phyloP scores from a whole-genome alignment of 2,329 filamentous ascomycete species.

The Phialocephala sp. region DNA sequence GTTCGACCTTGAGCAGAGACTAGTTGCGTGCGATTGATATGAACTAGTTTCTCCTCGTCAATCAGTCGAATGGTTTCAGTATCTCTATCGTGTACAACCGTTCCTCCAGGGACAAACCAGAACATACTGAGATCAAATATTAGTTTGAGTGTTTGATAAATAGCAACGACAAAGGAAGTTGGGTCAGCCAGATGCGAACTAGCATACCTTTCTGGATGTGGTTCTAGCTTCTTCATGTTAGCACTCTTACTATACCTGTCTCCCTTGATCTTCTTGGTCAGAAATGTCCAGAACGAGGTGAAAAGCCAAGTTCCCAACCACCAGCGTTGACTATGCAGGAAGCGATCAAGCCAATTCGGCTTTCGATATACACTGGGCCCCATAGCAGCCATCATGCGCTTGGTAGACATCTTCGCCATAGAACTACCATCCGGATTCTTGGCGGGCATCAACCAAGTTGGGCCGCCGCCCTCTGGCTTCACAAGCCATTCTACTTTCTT shows the following conservation, averaged over 20 bases:
- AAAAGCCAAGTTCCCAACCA: conserved; percentile 24
- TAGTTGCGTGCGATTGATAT: conserved; percentile 14
- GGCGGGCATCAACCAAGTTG: conserved; percentile 22
- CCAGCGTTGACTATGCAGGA: conserved; percentile 20
- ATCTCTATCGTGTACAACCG: conserved; percentile 20
- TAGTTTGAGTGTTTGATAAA: background rate
- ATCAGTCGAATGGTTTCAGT: conserved; percentile 21
- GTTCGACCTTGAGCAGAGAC: conserved; percentile 10
- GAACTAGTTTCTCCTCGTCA: conserved; percentile 21
- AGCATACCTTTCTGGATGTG: conserved; percentile 9
- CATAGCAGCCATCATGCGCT: conserved; percentile 9
- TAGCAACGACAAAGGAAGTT: no score
- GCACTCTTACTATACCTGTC: conserved; percentile 23
- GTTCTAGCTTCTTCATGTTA: conserved; percentile 20
- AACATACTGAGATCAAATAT: conserved; percentile 16
- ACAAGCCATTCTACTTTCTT: conserved; percentile 39
- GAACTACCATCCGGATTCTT: conserved; percentile 17
- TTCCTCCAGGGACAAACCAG: conserved; percentile 23
- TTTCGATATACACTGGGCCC: conserved; percentile 20
- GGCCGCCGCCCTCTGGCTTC: conserved; percentile 55
- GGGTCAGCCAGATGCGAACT: no score
- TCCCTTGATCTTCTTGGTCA: conserved; percentile 14
- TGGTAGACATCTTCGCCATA: conserved; percentile 15
- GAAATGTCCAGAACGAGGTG: conserved; percentile 20
- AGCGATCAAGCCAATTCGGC: conserved; percentile 19